A percentile compares a stretch with the other conserved stretches of the same genome.
Evolutionary conservation across 1,284 basidiomycete genomes (phyloP).

Genomic region (Coriolopsis trogii): DNA sequence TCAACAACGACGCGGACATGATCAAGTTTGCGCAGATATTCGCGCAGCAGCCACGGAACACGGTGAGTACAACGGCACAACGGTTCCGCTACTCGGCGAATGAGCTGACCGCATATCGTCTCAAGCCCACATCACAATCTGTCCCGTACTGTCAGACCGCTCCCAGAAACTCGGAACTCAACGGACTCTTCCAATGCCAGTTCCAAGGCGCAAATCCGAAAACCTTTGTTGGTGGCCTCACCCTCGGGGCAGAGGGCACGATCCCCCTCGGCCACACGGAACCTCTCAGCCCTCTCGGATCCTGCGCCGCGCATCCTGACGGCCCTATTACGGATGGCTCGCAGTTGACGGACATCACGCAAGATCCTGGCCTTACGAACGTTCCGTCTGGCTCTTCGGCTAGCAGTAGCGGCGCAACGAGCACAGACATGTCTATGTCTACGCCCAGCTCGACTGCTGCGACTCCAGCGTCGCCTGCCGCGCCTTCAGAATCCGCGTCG

Average conservation of each 20-base stretch:
- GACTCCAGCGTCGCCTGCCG: constrained; percentile 24
- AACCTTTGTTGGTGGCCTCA: constrained; percentile 36
- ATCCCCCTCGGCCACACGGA: constrained; percentile 40
- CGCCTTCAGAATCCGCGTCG: too few species aligned
- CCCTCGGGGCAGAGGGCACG: constrained; percentile 37
- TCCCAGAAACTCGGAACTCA: constrained; percentile 43
- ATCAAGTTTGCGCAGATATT: constrained; percentile 62
- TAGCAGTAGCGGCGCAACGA: neutral
- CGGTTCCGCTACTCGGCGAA: constrained; percentile 11
- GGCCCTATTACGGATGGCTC: constrained; percentile 51
- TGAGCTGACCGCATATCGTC: neutral
- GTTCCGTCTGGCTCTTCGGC: constrained; percentile 7
- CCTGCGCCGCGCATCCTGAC: constrained; percentile 41
- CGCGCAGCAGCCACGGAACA: constrained; percentile 59
- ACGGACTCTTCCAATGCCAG: constrained; percentile 48
- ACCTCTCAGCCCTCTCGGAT: constrained; percentile 39
- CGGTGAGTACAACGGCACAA: too few species aligned
- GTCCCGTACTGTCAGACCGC: constrained; percentile 45
- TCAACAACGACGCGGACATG: constrained; percentile 58
- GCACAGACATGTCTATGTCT: neutral
- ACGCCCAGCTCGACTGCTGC: constrained; percentile 10
- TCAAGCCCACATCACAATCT: constrained; percentile 37
- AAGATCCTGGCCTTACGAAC: constrained; percentile 42
- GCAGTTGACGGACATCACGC: constrained; percentile 49
- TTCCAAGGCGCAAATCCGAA: constrained; percentile 38